Percentiles rank a stretch among this genome's conserved stretches.
phyloP scores from a whole-genome alignment of 768 basidiomycete species.

The Mycena latifolia region DNA sequence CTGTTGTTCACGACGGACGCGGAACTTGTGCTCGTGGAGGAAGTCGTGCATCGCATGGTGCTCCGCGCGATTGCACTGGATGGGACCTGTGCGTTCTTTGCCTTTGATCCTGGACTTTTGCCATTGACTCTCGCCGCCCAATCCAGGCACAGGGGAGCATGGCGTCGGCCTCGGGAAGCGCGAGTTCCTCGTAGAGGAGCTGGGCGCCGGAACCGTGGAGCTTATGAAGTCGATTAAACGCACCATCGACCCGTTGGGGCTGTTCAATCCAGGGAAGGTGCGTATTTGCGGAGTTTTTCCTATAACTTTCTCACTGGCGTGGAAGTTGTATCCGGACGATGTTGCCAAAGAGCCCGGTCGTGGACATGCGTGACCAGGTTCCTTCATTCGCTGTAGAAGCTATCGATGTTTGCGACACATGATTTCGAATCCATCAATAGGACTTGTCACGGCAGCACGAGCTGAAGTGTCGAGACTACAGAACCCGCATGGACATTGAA shows the following conservation, averaged over 20 bases:
- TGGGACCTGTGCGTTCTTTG: conserved; percentile 70
- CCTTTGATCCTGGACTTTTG: too few species aligned
- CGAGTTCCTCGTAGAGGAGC: conserved; percentile 81
- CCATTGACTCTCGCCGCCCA: too few species aligned
- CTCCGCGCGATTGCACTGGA: conserved; percentile 76
- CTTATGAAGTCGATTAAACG: conserved; percentile 89
- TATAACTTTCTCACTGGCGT: not conserved
- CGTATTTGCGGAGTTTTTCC: not conserved
- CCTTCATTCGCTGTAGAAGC: too few species aligned
- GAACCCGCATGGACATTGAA: not conserved
- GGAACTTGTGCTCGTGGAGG: conserved; percentile 56
- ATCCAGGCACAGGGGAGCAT: conserved; percentile 82
- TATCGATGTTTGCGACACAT: too few species aligned
- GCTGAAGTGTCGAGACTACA: too few species aligned
- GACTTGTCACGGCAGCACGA: too few species aligned
- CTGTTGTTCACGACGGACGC: conserved; percentile 71
- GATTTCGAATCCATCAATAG: too few species aligned
- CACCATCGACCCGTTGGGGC: conserved; percentile 76
- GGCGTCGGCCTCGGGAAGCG: conserved; percentile 91
- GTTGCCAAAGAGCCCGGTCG: not conserved
- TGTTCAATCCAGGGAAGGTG: conserved; percentile 91
- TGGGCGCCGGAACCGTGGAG: conserved; percentile 85
- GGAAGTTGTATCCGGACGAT: conserved; percentile 8
- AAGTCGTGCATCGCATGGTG: conserved; percentile 72
- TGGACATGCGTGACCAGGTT: not conserved